Conservation (phyloP, 805 yeast genomes). For the Candida takata region DNA sequence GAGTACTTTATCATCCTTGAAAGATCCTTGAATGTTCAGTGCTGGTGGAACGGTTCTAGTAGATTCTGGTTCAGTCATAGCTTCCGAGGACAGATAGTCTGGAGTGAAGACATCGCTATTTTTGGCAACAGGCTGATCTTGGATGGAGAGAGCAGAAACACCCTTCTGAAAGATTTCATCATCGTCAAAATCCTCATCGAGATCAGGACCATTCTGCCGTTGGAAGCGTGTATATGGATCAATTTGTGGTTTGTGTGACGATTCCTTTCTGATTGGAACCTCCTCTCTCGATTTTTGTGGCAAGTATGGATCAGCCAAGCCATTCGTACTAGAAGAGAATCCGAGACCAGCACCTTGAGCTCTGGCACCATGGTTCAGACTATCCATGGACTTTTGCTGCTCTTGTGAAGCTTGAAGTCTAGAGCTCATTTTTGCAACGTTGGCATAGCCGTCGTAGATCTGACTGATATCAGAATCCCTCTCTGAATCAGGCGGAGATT, state of each 20-base stretch:
- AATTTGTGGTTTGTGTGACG: background rate
- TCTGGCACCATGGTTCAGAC: background rate
- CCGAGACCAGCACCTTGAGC: conserved; percentile 12
- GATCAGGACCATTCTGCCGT: conserved; percentile 4
- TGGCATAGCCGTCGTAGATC: conserved; percentile 27
- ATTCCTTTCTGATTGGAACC: background rate
- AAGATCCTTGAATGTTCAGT: background rate
- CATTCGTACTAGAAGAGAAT: conserved; percentile 4
- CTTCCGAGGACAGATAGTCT: conserved; percentile 15
- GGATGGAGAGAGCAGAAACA: conserved; percentile 15
- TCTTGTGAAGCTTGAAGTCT: background rate
- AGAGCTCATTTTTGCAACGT: conserved; percentile 15
- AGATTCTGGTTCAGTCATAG: too few species aligned
- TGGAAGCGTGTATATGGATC: conserved; percentile 8
- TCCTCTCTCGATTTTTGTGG: conserved; percentile 1
- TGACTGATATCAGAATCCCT: conserved; percentile 27
- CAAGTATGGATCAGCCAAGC: conserved; percentile 11
- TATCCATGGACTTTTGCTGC: background rate
- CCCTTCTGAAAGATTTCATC: conserved; percentile 24
- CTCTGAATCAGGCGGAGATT: conserved; percentile 13
- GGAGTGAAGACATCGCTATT: conserved; percentile 22
- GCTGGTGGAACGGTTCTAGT: background rate
- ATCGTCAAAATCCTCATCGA: conserved; percentile 24
- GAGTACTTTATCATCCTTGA: background rate
- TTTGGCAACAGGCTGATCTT: conserved; percentile 1